phyloP scores from a whole-genome alignment of 164 flowering plant species.

The Stephania cephalantha region DNA sequence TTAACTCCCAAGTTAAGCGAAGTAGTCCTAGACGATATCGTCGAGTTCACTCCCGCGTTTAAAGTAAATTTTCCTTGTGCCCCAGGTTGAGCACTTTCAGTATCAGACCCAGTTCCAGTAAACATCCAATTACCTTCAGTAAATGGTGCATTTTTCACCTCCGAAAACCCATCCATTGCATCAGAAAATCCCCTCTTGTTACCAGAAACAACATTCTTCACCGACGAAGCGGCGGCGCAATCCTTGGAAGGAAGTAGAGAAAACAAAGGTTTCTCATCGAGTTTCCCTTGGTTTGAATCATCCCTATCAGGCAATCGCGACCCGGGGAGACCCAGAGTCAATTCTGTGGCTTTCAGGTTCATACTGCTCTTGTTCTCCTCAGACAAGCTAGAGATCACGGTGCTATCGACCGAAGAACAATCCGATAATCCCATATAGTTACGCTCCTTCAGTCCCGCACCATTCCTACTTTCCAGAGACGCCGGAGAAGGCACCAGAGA shows the following conservation, averaged over 20 bases:
- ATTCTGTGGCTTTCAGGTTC: constrained; percentile 79
- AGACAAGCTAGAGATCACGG: constrained; percentile 39
- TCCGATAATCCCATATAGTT: constrained; percentile 79
- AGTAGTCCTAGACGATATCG: constrained; percentile 30
- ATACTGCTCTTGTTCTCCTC: constrained; percentile 43
- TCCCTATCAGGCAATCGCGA: constrained; percentile 75
- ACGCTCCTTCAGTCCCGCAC: constrained; percentile 50
- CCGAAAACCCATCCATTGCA: constrained; percentile 57
- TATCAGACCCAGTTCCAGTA: constrained; percentile 27
- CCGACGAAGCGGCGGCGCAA: constrained; percentile 34
- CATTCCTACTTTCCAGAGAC: constrained; percentile 35
- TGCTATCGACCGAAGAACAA: constrained; percentile 81
- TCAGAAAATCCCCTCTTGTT: constrained; percentile 91
- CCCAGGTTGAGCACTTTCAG: constrained; percentile 30
- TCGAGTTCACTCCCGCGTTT: constrained; percentile 14
- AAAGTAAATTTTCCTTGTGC: constrained; percentile 42
- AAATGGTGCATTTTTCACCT: constrained; percentile 31
- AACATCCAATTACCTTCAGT: constrained; percentile 63
- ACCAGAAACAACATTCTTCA: constrained; percentile 52
- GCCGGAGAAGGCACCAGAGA: constrained; percentile 41
- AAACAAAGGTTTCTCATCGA: constrained; percentile 78
- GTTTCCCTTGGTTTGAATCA: constrained; percentile 34
- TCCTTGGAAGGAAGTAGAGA: constrained; percentile 67
- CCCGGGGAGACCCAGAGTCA: constrained; percentile 95
- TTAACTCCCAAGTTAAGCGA: constrained; percentile 16